phyloP scores from a whole-genome alignment of 306 rosid genomes.

The Trichosanthes cucumerina region DNA sequence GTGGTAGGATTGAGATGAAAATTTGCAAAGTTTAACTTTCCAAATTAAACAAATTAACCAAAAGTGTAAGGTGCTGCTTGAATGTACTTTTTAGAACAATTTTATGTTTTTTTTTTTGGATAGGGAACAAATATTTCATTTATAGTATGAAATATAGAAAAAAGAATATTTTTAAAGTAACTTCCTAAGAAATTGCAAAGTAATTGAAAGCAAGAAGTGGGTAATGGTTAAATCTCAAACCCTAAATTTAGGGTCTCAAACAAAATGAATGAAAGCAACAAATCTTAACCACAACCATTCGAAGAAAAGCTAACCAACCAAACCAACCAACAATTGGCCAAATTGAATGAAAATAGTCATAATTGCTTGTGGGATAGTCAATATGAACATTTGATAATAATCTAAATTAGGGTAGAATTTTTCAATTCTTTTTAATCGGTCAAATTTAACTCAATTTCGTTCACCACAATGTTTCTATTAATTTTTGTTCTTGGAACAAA shows the following conservation, averaged over 20 bases:
- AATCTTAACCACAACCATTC: not conserved
- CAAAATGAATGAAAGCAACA: not conserved
- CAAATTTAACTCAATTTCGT: not conserved
- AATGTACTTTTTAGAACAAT: no score
- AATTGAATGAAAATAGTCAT: not conserved
- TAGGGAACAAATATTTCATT: no score
- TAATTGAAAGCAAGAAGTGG: not conserved
- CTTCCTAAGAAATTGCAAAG: not conserved
- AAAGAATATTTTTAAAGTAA: no score
- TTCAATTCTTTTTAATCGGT: not conserved
- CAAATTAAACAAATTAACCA: no score
- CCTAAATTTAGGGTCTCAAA: not conserved
- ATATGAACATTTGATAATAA: not conserved
- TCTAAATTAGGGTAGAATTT: not conserved
- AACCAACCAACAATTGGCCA: not conserved
- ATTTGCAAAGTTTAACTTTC: no score
- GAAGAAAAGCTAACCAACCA: not conserved
- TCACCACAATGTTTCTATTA: not conserved
- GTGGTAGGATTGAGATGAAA: no score
- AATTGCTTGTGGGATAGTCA: not conserved
- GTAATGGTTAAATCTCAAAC: not conserved
- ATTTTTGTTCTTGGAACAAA: no score
- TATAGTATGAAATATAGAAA: no score
- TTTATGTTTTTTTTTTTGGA: no score
- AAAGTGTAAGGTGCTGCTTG: no score